These are phyloP conservation scores for Russula lepida DNA, from an alignment of 768 basidiomycete genomes.

Conservation along the genomic window DNA sequence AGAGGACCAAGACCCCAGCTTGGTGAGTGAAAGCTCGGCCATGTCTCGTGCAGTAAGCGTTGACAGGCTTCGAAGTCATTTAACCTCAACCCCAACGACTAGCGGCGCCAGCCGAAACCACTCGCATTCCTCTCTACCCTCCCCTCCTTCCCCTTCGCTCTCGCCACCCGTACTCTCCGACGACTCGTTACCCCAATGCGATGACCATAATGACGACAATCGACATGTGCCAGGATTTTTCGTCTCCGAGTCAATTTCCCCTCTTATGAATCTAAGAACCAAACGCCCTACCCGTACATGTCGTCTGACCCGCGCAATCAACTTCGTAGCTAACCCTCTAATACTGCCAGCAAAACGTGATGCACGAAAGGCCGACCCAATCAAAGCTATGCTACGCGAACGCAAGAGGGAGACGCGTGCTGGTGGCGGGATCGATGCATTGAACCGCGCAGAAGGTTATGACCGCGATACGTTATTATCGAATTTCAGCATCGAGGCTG, in stretches of 20 bases:
- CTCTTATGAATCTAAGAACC: neutral
- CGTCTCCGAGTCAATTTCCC: neutral
- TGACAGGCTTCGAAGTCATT: neutral
- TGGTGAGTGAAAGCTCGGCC: neutral
- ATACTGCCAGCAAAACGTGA: neutral
- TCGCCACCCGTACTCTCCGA: neutral
- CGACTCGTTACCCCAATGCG: neutral
- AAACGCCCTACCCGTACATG: neutral
- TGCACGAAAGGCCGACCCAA: slow-evolving; percentile 2
- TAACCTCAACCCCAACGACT: neutral
- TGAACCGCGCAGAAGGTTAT: slow-evolving; percentile 16
- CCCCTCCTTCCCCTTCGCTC: neutral
- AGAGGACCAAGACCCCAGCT: neutral
- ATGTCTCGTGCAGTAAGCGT: neutral
- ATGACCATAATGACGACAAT: neutral
- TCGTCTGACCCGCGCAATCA: neutral
- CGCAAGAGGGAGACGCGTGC: slow-evolving; percentile 13
- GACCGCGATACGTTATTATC: slow-evolving; percentile 6
- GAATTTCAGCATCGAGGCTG: slow-evolving; percentile 9
- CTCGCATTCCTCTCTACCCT: slow-evolving; percentile 4
- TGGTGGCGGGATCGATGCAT: slow-evolving; percentile 16
- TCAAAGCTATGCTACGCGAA: slow-evolving; percentile 18
- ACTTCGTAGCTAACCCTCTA: neutral
- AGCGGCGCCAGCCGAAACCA: neutral
- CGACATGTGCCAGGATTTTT: neutral